Base-by-base conservation (phyloP, 352 stramenopile genomes). In the Pythium brassicae region DNA sequence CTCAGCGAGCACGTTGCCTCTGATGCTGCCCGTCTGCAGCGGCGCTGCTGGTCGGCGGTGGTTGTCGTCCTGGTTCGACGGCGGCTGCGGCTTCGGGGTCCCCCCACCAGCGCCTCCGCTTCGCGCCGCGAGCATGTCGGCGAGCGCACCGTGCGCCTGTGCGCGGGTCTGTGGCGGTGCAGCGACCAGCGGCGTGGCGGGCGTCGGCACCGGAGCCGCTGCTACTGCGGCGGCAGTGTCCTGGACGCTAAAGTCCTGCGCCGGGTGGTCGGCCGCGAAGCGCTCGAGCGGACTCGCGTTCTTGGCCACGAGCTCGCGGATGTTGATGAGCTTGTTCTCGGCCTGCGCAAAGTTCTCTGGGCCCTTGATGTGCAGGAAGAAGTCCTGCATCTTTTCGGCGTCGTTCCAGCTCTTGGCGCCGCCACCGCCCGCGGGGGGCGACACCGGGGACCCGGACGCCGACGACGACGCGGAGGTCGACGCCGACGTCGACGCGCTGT, bases 311-410 rank as follows among this genome's bases (percentile, higher is more conserved):
- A 87, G 57, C 27, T 81, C 74, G n/a, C 68, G 64, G 11, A 87
- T 77, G 57, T 79, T 81, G 54, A 87, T 76, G 25, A 79, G 55
- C 55, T 87, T 86, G 53, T 80, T 76, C 22, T 68, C 59, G 1
- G 55, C 40, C 25, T 79, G 69, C 19, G 51, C 61, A 2, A 59
- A 59, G 51, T 79, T 64, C 54, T 69, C 63, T 15, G 57, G 58
- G 50, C 68, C 49, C 40, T 71, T 67, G 19, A 72, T 82, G 68
- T 84, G 71, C 49, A 70, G 50, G 52, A 83, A 80, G 60, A 82
- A 83, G 37, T 83, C 72, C 35, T 83, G 60, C 34, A 78, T 74
- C 66, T 82, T 83, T 64, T 83, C 58, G 22, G 65, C 62, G 59
- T 81, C 65, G 56, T 74, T 80, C 71, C 73, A 83, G 27, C 55